Conservation (phyloP, 306 rosid species). For the Inga laurina region DNA sequence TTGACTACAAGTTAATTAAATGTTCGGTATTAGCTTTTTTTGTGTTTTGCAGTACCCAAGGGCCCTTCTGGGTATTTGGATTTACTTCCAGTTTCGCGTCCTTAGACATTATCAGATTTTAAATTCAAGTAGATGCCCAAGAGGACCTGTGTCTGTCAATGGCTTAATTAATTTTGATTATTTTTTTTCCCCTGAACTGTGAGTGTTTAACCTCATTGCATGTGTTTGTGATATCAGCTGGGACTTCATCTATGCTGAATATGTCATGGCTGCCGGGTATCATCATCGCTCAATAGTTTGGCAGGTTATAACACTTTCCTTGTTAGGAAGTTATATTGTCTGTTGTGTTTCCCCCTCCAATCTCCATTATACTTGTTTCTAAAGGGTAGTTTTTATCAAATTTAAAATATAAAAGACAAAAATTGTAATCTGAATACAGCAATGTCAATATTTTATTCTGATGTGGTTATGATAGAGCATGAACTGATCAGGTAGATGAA, state of each 20-base stretch:
- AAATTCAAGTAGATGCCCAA: constrained; percentile 9
- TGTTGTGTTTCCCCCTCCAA: not conserved
- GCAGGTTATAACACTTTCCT: constrained; percentile 65
- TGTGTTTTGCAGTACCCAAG: not conserved
- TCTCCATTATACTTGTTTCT: not conserved
- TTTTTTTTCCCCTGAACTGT: not conserved
- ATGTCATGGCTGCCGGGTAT: constrained; percentile 94
- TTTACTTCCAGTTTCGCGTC: constrained; percentile 18
- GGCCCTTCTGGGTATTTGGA: not conserved
- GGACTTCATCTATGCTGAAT: constrained; percentile 99
- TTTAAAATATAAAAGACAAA: not conserved
- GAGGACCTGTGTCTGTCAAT: constrained; percentile 15
- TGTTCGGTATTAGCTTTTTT: not conserved
- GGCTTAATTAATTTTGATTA: not conserved
- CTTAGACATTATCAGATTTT: not conserved
- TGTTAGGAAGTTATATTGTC: constrained; percentile 16
- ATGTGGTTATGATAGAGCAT: constrained; percentile 10
- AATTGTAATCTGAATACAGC: not conserved
- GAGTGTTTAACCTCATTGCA: constrained; percentile 17
- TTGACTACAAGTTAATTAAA: not conserved
- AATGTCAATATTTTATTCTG: not conserved
- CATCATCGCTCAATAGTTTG: constrained; percentile 92
- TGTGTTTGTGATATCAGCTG: constrained; percentile 63
- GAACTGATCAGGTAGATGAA: not conserved
- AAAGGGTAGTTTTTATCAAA: not conserved